phyloP scores from a whole-genome alignment of 108 stramenopile species.

The Cyclotella cryptica region DNA sequence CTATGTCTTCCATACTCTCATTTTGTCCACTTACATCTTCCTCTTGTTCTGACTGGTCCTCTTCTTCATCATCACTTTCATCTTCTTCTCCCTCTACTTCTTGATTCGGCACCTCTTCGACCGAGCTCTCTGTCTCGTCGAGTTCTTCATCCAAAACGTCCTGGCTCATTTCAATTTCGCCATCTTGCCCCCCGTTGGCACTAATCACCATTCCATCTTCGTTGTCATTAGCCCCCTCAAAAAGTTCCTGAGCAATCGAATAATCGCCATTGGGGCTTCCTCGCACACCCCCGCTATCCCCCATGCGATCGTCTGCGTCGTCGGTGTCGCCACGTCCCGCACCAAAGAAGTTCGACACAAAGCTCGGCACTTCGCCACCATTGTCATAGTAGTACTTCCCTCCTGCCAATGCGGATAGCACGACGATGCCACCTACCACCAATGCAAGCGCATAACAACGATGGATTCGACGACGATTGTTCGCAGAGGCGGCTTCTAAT shows the following conservation, averaged over 20 bases:
- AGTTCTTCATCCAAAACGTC: not conserved
- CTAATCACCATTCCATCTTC: constrained; percentile 13
- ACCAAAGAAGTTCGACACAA: not conserved
- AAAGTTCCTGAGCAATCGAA: constrained; percentile 3
- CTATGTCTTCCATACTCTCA: too few species aligned
- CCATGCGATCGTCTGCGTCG: not conserved
- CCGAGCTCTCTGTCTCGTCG: not conserved
- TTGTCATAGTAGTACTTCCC: not conserved
- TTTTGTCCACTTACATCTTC: not conserved
- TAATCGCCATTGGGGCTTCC: not conserved
- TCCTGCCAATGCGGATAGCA: not conserved
- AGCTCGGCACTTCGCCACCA: not conserved
- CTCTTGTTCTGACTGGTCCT: not conserved
- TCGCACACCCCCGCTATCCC: not conserved
- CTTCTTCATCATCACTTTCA: not conserved
- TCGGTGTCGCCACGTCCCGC: not conserved
- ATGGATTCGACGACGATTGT: not conserved
- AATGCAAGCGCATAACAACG: not conserved
- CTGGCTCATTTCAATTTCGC: not conserved
- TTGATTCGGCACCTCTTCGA: not conserved
- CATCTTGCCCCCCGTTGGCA: not conserved
- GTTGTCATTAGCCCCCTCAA: constrained; percentile 12
- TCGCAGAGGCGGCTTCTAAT: not conserved
- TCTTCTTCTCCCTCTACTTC: not conserved
- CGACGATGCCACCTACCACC: not conserved